Evolutionary conservation across 2,329 filamentous ascomycete genomes (phyloP).

Genomic region (Botryotinia globosa): DNA sequence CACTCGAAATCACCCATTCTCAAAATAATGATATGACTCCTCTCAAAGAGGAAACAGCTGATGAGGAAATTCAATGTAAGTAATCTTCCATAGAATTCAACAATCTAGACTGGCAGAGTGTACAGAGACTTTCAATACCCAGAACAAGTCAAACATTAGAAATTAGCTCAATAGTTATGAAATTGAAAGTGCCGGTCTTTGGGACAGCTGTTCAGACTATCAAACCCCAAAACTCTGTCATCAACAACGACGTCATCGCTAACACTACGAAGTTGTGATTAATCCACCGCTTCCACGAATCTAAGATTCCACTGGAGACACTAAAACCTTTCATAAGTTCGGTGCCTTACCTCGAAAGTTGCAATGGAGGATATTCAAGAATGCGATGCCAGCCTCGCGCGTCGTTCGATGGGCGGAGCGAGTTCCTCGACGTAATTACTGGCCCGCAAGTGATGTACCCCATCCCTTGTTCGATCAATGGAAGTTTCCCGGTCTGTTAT

Average conservation of each 20-base stretch:
- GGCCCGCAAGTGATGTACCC: accelerated
- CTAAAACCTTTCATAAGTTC: not conserved
- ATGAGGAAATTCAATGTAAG: not conserved
- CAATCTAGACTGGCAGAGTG: not conserved
- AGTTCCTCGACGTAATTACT: too few species aligned
- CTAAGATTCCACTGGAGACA: accelerated
- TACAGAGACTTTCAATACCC: not conserved
- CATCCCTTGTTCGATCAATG: not conserved
- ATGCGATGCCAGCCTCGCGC: not conserved
- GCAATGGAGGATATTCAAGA: not conserved
- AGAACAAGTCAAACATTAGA: not conserved
- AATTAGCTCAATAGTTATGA: too few species aligned
- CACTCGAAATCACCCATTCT: accelerated
- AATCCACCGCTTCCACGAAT: not conserved
- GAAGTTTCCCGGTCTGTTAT: too few species aligned
- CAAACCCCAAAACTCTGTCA: not conserved
- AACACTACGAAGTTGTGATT: not conserved
- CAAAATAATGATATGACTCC: not conserved
- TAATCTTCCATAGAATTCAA: too few species aligned
- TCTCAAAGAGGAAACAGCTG: too few species aligned
- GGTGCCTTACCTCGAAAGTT: not conserved
- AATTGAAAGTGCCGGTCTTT: not conserved
- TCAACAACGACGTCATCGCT: not conserved
- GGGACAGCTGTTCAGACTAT: not conserved
- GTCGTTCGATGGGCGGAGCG: not conserved